Evolutionary conservation across 495 filamentous ascomycete genomes (phyloP).

Genomic region (Penicillium arizonense): DNA sequence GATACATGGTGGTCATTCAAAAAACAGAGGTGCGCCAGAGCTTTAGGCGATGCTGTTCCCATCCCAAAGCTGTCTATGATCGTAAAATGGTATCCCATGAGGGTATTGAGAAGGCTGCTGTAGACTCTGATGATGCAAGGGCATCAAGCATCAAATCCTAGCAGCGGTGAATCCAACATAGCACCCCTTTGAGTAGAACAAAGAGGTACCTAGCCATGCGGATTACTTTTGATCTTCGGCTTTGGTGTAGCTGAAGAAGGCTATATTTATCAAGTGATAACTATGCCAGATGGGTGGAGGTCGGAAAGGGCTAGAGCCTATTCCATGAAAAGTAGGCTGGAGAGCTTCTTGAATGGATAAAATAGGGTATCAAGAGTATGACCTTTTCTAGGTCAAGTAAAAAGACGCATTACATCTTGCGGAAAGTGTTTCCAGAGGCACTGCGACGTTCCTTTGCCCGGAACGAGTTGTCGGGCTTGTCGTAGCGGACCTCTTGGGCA

Average conservation of each 20-base stretch:
- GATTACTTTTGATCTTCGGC: neutral
- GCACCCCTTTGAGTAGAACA: no score
- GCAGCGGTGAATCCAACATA: no score
- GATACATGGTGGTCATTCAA: constrained; percentile 1
- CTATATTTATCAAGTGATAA: neutral
- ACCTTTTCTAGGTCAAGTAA: neutral
- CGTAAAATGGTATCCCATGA: neutral
- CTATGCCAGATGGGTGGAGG: neutral
- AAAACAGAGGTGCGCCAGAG: neutral
- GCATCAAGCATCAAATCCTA: neutral
- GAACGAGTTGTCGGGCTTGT: constrained; percentile 28
- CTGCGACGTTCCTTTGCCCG: constrained; percentile 48
- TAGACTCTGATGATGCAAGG: neutral
- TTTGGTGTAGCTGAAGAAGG: neutral
- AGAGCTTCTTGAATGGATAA: neutral
- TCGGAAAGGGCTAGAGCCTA: neutral
- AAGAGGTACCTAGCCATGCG: neutral
- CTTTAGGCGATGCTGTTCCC: neutral
- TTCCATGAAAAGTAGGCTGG: neutral
- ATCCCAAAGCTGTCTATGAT: neutral
- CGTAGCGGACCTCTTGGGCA: constrained; percentile 28
- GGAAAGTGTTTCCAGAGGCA: constrained; percentile 53
- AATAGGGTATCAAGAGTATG: neutral
- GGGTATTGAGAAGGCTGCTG: neutral
- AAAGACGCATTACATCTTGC: constrained; percentile 40